A percentile compares a stretch with the other conserved stretches of the same genome.
These are phyloP conservation scores for Zizania palustris DNA, from an alignment of 202 grass and related monocot genomes.

Conservation along the genomic window DNA sequence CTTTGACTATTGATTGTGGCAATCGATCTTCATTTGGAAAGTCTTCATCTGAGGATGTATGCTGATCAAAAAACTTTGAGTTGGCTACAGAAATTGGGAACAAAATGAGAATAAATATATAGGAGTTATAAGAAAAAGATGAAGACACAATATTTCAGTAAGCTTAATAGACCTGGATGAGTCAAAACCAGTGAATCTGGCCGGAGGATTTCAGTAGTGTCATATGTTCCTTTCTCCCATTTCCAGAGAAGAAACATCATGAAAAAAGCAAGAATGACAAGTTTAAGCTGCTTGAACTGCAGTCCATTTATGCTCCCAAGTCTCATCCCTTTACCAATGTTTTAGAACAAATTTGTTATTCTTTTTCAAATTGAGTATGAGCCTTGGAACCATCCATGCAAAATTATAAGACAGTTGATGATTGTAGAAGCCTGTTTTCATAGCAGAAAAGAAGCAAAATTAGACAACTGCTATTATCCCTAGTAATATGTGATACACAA, in stretches of 20 bases:
- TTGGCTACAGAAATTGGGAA: constrained; percentile 41
- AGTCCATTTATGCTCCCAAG: constrained; percentile 78
- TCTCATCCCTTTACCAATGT: constrained; percentile 74
- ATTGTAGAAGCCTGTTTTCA: constrained; percentile 31
- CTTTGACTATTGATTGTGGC: constrained; percentile 45
- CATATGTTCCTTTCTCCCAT: constrained; percentile 81
- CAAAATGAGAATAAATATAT: constrained; percentile 41
- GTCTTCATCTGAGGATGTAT: constrained; percentile 76
- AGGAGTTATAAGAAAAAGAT: not conserved
- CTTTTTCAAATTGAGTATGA: constrained; percentile 17
- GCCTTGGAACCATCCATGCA: constrained; percentile 57
- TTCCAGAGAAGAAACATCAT: constrained; percentile 84
- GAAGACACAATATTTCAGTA: constrained; percentile 10
- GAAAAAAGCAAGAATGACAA: constrained; percentile 67
- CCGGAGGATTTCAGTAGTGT: constrained; percentile 45
- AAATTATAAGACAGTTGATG: constrained; percentile 22
- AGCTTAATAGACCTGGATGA: constrained; percentile 61
- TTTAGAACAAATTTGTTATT: not conserved
- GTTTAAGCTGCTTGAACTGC: constrained; percentile 80
- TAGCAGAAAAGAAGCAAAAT: constrained; percentile 17
- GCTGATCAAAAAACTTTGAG: constrained; percentile 54
- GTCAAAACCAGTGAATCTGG: constrained; percentile 62
- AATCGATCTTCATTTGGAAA: constrained; percentile 61
- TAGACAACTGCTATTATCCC: not conserved
- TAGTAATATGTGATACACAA: not conserved